Percentiles rank a stretch among this genome's conserved stretches.
phyloP scores from a whole-genome alignment of 192 early-diverging fungal species.

The Podila horticola region DNA sequence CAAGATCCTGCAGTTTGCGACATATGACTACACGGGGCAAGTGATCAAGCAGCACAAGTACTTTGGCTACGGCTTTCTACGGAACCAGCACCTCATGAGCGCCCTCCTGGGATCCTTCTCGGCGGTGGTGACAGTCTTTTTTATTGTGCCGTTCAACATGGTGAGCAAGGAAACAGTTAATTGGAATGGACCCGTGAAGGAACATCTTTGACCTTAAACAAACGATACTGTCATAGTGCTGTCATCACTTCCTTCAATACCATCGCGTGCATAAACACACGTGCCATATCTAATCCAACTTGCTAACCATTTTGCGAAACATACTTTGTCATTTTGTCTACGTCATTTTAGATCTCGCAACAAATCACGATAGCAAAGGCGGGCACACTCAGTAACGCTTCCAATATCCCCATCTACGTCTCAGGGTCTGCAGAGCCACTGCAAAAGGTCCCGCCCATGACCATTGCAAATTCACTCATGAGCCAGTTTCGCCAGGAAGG shows the following conservation, averaged over 20 bases:
- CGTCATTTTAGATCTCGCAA: slow-evolving; percentile 25
- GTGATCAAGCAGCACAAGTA: slow-evolving; percentile 25
- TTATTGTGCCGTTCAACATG: slow-evolving; percentile 50
- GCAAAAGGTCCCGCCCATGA: slow-evolving; percentile 20
- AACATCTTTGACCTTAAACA: too few relatives aligned
- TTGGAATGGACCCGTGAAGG: too few relatives aligned
- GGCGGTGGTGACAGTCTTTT: slow-evolving; percentile 34
- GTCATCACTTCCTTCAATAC: background rate
- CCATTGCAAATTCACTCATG: slow-evolving; percentile 22
- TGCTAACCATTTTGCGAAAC: too few relatives aligned
- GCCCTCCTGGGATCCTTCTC: slow-evolving; percentile 36
- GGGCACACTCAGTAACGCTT: slow-evolving; percentile 29
- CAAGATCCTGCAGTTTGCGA: slow-evolving; percentile 49
- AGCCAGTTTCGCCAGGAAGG: slow-evolving; percentile 38
- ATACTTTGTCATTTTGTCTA: background rate
- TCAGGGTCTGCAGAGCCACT: slow-evolving; percentile 25
- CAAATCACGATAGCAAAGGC: slow-evolving; percentile 42
- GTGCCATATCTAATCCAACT: background rate
- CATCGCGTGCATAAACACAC: background rate
- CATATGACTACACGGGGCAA: slow-evolving; percentile 41
- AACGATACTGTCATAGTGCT: background rate
- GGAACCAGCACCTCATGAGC: slow-evolving; percentile 17
- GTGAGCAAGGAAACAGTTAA: slow-evolving; percentile 1
- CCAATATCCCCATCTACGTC: slow-evolving; percentile 29
- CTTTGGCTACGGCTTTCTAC: slow-evolving; percentile 25